These are phyloP conservation scores for Clavulina sp. DNA, from an alignment of 768 basidiomycete genomes.

Conservation along the genomic window DNA sequence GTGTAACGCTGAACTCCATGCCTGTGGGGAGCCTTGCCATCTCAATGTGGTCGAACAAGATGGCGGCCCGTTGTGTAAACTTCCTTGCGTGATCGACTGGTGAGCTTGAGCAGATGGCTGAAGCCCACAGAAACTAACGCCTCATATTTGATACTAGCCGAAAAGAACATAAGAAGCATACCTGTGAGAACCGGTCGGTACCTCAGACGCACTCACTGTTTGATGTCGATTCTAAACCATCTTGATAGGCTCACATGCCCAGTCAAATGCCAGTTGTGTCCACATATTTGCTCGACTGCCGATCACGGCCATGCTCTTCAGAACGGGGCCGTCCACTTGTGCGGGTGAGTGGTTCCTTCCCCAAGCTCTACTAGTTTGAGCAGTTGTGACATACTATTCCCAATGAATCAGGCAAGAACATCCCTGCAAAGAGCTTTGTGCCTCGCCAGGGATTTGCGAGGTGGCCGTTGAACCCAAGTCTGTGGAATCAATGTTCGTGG, in stretches of 20 bases:
- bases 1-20: neutral
- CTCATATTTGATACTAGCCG: neutral
- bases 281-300: neutral
- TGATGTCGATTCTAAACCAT: neutral
- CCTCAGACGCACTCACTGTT: neutral
- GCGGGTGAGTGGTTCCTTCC: neutral
- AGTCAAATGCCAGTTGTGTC: neutral
- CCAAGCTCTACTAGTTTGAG: neutral
- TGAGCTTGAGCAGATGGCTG: neutral
- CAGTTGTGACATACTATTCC: neutral
- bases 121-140: neutral
- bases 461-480: constrained; percentile 1
- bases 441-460: constrained; percentile 7
- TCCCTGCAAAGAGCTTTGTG: constrained; percentile 5
- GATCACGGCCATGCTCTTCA: neutral
- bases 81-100: neutral
- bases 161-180: neutral
- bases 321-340: neutral
- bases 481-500: constrained; percentile 5
- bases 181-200: neutral
- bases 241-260: neutral
- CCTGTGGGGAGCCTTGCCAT: neutral
- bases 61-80: neutral
- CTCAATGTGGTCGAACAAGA: neutral
- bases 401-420: constrained; percentile 7